Conservation (phyloP, 495 filamentous ascomycete species). For the Tuber brumale region DNA sequence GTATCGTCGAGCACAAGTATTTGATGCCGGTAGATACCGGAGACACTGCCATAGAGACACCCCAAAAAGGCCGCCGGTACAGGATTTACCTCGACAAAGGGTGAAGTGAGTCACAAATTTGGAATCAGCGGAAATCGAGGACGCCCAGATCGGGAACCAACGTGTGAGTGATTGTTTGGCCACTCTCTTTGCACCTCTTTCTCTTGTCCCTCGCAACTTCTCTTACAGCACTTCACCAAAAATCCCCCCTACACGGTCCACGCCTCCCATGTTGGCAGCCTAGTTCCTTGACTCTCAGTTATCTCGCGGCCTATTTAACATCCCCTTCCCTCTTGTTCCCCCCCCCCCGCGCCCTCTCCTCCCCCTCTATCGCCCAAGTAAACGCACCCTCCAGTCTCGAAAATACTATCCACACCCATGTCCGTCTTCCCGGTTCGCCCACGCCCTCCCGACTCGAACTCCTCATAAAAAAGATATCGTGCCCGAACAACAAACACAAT, state of each 20-base stretch:
- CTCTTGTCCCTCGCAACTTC: background rate
- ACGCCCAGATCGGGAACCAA: background rate
- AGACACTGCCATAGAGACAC: background rate
- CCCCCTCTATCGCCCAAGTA: background rate
- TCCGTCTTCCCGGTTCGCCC: constrained; percentile 1
- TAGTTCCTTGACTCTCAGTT: background rate
- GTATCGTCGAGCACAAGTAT: background rate
- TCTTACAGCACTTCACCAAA: constrained; percentile 4
- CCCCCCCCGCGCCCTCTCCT: background rate
- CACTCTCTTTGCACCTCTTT: background rate
- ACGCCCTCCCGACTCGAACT: constrained; percentile 6
- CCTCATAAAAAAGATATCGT: background rate
- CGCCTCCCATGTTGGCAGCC: background rate
- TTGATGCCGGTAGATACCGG: background rate
- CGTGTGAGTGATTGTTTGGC: constrained; percentile 1
- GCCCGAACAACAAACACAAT: background rate
- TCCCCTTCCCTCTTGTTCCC: background rate
- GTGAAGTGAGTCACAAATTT: background rate
- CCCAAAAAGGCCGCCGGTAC: background rate
- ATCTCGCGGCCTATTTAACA: background rate
- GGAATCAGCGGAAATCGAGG: background rate
- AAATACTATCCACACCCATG: constrained; percentile 6
- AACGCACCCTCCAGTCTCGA: background rate
- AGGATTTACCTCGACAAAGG: background rate
- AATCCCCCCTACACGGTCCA: background rate